These are phyloP conservation scores for Colletotrichum phormii DNA, from an alignment of 2,329 filamentous ascomycete species.

Conservation along the genomic window DNA sequence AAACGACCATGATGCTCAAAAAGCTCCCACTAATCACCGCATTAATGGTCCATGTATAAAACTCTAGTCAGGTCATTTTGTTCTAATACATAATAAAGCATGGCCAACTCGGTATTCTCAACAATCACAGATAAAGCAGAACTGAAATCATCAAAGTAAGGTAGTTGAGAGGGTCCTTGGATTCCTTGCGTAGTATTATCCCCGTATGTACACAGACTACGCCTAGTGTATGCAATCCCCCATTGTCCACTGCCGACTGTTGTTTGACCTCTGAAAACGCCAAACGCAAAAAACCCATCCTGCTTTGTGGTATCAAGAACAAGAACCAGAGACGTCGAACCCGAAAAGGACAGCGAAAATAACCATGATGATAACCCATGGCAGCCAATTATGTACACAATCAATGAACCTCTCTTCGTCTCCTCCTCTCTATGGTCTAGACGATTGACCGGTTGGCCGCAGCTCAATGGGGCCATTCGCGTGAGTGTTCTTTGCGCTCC, in stretches of 20 bases:
- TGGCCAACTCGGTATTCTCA: not conserved
- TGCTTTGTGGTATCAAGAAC: slow-evolving; percentile 10
- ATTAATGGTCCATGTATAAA: not conserved
- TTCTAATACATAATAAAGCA: slow-evolving; percentile 2
- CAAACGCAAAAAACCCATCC: not conserved
- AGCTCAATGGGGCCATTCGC: slow-evolving; percentile 18
- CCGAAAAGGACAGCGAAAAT: not conserved
- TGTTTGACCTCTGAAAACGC: not conserved
- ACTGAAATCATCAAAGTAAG: not conserved
- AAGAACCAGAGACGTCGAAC: not conserved
- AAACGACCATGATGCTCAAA: slow-evolving; percentile 39
- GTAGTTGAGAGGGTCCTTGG: not conserved
- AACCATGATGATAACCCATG: not conserved
- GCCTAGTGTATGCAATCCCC: not conserved
- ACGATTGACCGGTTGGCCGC: slow-evolving; percentile 1
- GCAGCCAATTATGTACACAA: not conserved
- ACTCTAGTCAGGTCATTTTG: not conserved
- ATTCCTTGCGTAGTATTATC: not conserved
- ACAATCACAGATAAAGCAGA: too few relatives aligned
- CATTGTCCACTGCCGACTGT: not conserved
- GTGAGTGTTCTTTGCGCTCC: slow-evolving; percentile 2
- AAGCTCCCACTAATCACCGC: not conserved
- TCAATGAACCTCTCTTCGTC: not conserved
- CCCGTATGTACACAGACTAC: not conserved
- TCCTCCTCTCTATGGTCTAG: not conserved